Evolutionary conservation across 2,329 filamentous ascomycete genomes (phyloP).

Genomic region (Fusarium buxicola): DNA sequence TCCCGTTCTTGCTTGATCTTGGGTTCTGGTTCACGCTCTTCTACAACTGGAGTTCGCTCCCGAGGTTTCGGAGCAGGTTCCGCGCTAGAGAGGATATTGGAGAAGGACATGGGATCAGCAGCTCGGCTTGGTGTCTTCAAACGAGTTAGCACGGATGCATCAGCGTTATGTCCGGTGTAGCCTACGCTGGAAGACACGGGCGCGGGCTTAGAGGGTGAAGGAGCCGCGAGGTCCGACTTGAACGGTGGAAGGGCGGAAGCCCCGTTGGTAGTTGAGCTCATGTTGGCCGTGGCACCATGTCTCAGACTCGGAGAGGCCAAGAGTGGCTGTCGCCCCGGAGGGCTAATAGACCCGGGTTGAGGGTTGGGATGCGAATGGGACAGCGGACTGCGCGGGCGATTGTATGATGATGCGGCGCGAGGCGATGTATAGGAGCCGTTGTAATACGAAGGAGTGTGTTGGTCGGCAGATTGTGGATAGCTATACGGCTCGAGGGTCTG

Average conservation of each 20-base stretch:
- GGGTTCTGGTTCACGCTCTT: slow-evolving; percentile 41
- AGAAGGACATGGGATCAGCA: slow-evolving; percentile 93
- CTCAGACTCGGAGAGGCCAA: slow-evolving; percentile 62
- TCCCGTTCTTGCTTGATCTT: slow-evolving; percentile 35
- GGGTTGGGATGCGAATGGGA: slow-evolving; percentile 63
- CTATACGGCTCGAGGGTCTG: slow-evolving; percentile 65
- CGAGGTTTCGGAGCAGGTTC: slow-evolving; percentile 71
- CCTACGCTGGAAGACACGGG: slow-evolving; percentile 54
- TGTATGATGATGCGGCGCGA: slow-evolving; percentile 54
- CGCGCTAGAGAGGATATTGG: slow-evolving; percentile 88
- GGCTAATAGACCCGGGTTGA: slow-evolving; percentile 57
- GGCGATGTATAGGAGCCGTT: slow-evolving; percentile 64
- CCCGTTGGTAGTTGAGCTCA: slow-evolving; percentile 57
- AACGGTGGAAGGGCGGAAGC: slow-evolving; percentile 51
- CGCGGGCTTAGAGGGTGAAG: slow-evolving; percentile 55
- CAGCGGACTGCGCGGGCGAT: slow-evolving; percentile 61
- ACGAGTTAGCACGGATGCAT: slow-evolving; percentile 27
- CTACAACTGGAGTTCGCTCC: slow-evolving; percentile 56
- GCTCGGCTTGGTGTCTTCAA: slow-evolving; percentile 76
- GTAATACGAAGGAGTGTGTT: slow-evolving; percentile 59
- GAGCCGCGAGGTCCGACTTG: slow-evolving; percentile 55
- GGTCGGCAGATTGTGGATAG: slow-evolving; percentile 59
- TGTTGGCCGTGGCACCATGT: slow-evolving; percentile 55
- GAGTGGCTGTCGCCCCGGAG: slow-evolving; percentile 54
- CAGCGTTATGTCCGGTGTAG: slow-evolving; percentile 23